These are phyloP conservation scores for Astragalus membranaceus DNA, from an alignment of 306 rosid species.

Conservation along the genomic window DNA sequence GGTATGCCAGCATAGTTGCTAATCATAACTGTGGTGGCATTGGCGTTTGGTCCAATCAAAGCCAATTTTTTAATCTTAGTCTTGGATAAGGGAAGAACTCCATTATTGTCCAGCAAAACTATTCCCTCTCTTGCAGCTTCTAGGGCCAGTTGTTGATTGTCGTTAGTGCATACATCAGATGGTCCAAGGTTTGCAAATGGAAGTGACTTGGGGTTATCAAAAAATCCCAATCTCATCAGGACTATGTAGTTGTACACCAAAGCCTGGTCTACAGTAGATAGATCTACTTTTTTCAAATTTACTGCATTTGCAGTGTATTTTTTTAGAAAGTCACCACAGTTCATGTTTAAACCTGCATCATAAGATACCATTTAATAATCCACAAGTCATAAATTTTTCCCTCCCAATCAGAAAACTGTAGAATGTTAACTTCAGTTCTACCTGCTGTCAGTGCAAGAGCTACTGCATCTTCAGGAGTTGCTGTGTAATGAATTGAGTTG, in stretches of 20 bases:
- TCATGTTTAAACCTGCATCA: slow-evolving; percentile 70
- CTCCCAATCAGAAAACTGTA: neutral
- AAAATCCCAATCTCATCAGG: slow-evolving; percentile 71
- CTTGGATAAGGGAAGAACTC: slow-evolving; percentile 46
- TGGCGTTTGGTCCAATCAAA: slow-evolving; percentile 66
- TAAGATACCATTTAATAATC: neutral
- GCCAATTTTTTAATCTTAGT: slow-evolving; percentile 26
- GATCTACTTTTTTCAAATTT: slow-evolving; percentile 48
- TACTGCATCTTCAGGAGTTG: slow-evolving; percentile 82
- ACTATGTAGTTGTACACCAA: slow-evolving; percentile 68
- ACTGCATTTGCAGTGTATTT: slow-evolving; percentile 56
- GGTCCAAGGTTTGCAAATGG: slow-evolving; percentile 60
- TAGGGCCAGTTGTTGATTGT: slow-evolving; percentile 46
- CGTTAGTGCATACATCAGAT: slow-evolving; percentile 50
- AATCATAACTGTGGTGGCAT: slow-evolving; percentile 60
- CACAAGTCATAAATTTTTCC: no score
- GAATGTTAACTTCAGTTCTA: neutral
- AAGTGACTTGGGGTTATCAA: slow-evolving; percentile 53
- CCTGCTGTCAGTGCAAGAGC: slow-evolving; percentile 84
- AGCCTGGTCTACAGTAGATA: slow-evolving; percentile 54
- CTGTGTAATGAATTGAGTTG: slow-evolving; percentile 41
- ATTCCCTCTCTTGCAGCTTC: slow-evolving; percentile 76
- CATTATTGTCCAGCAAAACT: slow-evolving; percentile 56
- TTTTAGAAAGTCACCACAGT: slow-evolving; percentile 53
- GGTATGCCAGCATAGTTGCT: slow-evolving; percentile 67